Percentiles rank a stretch among this genome's conserved stretches.
Evolutionary conservation across 2,329 filamentous ascomycete species (phyloP).

Genomic region (Clarireedia hainanense): DNA sequence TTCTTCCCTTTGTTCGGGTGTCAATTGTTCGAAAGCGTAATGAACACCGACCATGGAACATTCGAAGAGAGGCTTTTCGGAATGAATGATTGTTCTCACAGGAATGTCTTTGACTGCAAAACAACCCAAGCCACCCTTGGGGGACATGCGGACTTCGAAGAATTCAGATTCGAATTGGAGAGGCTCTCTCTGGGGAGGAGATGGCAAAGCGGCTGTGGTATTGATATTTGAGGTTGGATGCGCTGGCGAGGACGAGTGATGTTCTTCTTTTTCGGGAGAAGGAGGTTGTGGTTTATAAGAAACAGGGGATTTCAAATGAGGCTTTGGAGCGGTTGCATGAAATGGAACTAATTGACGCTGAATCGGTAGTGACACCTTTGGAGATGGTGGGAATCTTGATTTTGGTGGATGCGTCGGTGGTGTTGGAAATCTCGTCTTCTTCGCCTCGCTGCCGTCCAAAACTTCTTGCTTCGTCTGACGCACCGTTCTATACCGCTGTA

Average conservation of each 20-base stretch:
- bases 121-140: slow-evolving; percentile 25
- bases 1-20: slow-evolving; percentile 12
- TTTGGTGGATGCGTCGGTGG: not conserved
- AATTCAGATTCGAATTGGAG: slow-evolving; percentile 19
- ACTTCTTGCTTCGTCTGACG: not conserved
- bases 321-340: not conserved
- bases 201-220: not conserved
- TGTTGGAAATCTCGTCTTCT: not conserved
- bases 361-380: not conserved
- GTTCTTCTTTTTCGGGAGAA: not conserved
- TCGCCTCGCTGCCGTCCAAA: too few species aligned
- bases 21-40: slow-evolving; percentile 16
- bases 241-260: not conserved
- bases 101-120: slow-evolving; percentile 25
- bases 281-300: not conserved
- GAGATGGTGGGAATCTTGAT: not conserved
- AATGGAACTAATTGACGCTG: too few species aligned
- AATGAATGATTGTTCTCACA: slow-evolving; percentile 18
- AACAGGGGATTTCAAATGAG: not conserved
- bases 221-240: not conserved
- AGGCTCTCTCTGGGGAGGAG: not conserved
- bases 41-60: slow-evolving; percentile 13
- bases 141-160: slow-evolving; percentile 23
- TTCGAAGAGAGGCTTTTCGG: slow-evolving; percentile 22
- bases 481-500: not conserved